These are phyloP conservation scores for Chlamydomonas incerta DNA, from an alignment of 139 green algal species.

Conservation along the genomic window DNA sequence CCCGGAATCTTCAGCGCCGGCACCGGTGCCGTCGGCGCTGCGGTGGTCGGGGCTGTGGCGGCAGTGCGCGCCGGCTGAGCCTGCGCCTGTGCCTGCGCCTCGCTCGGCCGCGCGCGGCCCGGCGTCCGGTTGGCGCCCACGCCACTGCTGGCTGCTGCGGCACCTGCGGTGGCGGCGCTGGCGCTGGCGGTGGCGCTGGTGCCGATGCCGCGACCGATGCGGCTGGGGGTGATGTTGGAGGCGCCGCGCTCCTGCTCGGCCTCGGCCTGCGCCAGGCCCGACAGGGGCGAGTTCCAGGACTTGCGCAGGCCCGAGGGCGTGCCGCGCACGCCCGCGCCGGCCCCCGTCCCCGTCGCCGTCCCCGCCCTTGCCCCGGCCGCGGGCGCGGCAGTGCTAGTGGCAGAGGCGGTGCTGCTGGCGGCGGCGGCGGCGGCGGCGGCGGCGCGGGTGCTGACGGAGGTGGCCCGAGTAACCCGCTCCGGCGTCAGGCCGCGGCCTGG, in stretches of 20 bases:
- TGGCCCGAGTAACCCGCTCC: neutral
- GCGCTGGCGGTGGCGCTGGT: neutral
- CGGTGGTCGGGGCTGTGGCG: neutral
- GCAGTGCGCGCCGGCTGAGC: neutral
- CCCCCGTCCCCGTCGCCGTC: no score
- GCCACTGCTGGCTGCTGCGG: neutral
- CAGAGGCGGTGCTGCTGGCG: neutral
- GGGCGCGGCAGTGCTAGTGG: neutral
- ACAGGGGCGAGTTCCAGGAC: neutral
- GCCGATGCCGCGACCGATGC: neutral
- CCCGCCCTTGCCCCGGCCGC: neutral
- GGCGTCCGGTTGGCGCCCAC: neutral
- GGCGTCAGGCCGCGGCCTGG: neutral
- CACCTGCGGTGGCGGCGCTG: neutral
- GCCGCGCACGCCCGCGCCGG: neutral
- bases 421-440: neutral
- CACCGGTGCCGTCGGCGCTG: neutral
- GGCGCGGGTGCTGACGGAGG: neutral
- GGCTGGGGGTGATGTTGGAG: neutral
- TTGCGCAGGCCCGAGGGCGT: neutral
- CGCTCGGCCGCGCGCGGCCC: neutral
- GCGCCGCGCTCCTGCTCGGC: neutral
- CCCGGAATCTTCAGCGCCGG: neutral
- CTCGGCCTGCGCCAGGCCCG: no score
- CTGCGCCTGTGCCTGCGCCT: neutral